Evolutionary conservation across 495 filamentous ascomycete species (phyloP), one percentile per base, ranked within the genome.

Genomic region (Tuber microsphaerosporum): DNA sequence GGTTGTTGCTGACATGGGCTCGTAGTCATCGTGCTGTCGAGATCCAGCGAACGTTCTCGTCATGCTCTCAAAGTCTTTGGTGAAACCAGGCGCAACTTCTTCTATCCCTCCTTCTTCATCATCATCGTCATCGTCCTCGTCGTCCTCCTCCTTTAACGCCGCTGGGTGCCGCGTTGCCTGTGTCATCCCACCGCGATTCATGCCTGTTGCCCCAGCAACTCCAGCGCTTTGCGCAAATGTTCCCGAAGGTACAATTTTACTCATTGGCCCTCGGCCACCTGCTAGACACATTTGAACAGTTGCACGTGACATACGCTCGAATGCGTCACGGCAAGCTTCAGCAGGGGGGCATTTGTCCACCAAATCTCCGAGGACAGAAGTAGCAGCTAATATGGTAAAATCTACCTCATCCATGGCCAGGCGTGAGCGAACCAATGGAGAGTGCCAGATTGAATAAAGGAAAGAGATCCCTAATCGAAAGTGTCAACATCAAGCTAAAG

Each of bases 401-500:
- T 98, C 94, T 31, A 98, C 93, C 81, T 97, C 94, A 78, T 97
- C 94, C 84, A 97, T 90, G 8, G 92, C 91, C 92, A 97, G 85
- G 51, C 90, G 89, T 83, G 91, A 93, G 78, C 94, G 88, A 26
- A 97, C 94, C 70, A 92, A 87, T 48, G 92, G 89, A 12, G 94
- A 97, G 83, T 98, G 95, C 94, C 94, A 98, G 68, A 98, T 94
- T 22, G 95, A 93, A 83, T 97, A 98, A 8, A 98, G 88, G 83
- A 97, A 98, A 7, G 94, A 95, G 71, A 97, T 97, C 34, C 94
- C 89, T 91, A 75, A 65, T 51, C 19, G 2, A n/a, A 26, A 22
- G 56, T 22, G 71, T 73, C 39, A 74, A 75, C 69, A 75, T 74
- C 74, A 43, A 74, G 51, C 19, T 19, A 42, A 71, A 9, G 9